phyloP scores from a whole-genome alignment of 176 grass and related monocot species.

The Pharus latifolius region DNA sequence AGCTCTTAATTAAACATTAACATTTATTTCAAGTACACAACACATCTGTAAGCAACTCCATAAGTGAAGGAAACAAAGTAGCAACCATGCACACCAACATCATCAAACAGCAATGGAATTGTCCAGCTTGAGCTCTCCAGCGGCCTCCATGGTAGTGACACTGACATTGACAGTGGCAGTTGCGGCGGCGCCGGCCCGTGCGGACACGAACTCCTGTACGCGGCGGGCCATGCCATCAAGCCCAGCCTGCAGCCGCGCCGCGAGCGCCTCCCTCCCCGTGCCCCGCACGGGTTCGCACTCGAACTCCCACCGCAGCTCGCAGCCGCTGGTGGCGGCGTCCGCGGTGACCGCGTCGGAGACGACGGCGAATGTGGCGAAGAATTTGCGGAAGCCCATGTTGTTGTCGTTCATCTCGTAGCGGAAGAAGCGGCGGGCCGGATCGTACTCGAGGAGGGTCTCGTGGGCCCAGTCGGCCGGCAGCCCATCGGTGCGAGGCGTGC shows the following conservation, averaged over 20 bases:
- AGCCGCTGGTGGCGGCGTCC: background rate
- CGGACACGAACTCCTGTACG: constrained; percentile 9
- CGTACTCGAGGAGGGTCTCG: constrained; percentile 71
- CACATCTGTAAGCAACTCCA: no score
- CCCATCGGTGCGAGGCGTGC: background rate
- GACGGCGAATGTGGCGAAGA: constrained; percentile 54
- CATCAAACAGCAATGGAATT: constrained; percentile 34
- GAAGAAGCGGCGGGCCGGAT: constrained; percentile 39
- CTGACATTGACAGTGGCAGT: background rate
- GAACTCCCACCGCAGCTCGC: constrained; percentile 49
- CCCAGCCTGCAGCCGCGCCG: constrained; percentile 33
- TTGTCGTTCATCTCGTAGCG: constrained; percentile 85
- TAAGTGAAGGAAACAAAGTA: no score
- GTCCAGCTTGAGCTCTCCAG: constrained; percentile 23
- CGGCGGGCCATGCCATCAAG: constrained; percentile 39
- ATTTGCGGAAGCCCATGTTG: constrained; percentile 72
- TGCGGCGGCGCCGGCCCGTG: background rate
- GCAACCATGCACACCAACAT: no score
- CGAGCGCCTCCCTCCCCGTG: constrained; percentile 33
- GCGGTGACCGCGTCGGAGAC: background rate
- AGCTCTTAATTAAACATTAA: no score
- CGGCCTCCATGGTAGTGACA: no score
- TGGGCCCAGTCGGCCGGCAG: constrained; percentile 47
- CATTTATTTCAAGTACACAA: background rate
- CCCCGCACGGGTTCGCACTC: constrained; percentile 39